A percentile compares a stretch with the other conserved stretches of the same genome.
Conservation (phyloP, 129 eudicot species). For the Rutidosis leptorrhynchoides region DNA sequence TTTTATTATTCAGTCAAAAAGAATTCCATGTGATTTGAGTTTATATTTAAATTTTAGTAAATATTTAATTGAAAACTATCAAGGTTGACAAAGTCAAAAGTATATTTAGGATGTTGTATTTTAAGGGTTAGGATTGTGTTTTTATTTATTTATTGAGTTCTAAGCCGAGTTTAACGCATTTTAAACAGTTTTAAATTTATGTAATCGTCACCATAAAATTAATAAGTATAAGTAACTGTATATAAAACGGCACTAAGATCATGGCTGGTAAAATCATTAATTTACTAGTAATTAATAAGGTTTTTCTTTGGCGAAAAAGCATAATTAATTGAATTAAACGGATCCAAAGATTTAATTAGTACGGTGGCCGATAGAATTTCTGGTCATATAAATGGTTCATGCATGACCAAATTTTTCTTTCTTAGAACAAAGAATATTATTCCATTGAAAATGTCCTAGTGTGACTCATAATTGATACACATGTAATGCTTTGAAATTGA, state of each 20-base stretch:
- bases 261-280: no score
- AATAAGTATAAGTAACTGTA: no score
- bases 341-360: neutral
- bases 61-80: constrained; percentile 15
- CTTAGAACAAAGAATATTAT: neutral
- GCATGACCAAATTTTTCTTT: constrained; percentile 14
- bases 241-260: no score
- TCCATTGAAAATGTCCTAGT: neutral
- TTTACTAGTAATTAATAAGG: no score
- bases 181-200: no score
- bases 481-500: neutral
- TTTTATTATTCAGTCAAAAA: constrained; percentile 20
- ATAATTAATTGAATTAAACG: no score
- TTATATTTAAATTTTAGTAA: neutral
- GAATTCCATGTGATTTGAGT: constrained; percentile 26
- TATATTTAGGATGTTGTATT: neutral
- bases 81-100: constrained; percentile 34
- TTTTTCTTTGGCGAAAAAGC: no score
- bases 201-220: no score
- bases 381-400: constrained; percentile 31
- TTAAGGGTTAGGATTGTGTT: constrained; percentile 29
- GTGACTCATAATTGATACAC: neutral
- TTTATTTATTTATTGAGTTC: constrained; percentile 12
- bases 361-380: neutral
- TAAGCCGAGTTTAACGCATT: no score